These are phyloP conservation scores for Phoma herbarum DNA, from an alignment of 2,329 filamentous ascomycete species.

Conservation along the genomic window DNA sequence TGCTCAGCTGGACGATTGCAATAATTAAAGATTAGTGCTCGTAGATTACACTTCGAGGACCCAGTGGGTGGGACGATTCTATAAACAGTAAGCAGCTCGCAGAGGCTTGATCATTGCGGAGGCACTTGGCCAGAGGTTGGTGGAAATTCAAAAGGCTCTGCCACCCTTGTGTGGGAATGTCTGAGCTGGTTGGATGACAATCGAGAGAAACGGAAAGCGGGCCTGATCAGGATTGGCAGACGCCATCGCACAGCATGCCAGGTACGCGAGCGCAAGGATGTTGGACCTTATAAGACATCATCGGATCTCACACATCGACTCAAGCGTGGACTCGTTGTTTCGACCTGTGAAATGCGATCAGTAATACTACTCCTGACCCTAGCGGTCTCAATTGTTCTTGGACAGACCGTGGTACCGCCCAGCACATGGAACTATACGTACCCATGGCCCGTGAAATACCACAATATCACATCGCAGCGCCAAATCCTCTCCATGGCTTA, in stretches of 20 bases:
- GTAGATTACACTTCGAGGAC: no score
- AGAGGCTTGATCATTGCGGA: background rate
- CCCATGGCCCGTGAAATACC: conserved; percentile 59
- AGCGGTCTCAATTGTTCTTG: conserved; percentile 15
- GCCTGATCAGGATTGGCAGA: conserved; percentile 18
- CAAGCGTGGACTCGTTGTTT: background rate
- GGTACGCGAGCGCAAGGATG: conserved; percentile 26
- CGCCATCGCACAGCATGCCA: conserved; percentile 21
- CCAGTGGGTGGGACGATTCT: no score
- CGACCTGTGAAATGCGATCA: conserved; percentile 16
- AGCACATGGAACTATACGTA: conserved; percentile 55
- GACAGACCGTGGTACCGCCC: conserved; percentile 24
- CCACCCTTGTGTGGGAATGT: background rate
- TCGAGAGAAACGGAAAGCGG: conserved; percentile 1
- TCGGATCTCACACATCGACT: background rate
- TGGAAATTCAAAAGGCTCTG: background rate
- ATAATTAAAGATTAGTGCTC: background rate
- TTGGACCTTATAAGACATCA: conserved; percentile 8
- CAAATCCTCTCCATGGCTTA: conserved; percentile 64
- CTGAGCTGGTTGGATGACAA: background rate
- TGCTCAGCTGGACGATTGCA: background rate
- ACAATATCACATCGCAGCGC: conserved; percentile 59
- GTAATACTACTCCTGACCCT: conserved; percentile 9
- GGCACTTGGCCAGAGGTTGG: background rate
- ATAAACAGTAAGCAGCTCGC: background rate